These are phyloP conservation scores for Orobanche coerulescens DNA, from an alignment of 257 asterid species.

Conservation along the genomic window DNA sequence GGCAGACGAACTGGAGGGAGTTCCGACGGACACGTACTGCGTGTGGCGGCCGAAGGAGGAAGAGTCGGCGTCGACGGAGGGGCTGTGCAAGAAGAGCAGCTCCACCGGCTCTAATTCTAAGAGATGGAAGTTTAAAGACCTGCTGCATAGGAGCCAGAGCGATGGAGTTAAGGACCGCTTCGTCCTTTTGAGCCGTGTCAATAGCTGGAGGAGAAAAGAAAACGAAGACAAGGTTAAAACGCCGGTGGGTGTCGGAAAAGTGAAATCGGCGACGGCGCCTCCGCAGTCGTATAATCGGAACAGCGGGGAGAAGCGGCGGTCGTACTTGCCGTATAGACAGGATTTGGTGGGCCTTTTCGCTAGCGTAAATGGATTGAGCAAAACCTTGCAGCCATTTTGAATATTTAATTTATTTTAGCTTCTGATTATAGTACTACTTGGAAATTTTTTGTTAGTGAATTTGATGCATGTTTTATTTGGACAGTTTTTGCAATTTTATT, in stretches of 20 bases:
- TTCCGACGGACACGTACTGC: slow-evolving; percentile 46
- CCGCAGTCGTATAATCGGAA: slow-evolving; percentile 18
- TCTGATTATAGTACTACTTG: no score
- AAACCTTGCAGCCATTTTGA: slow-evolving; percentile 31
- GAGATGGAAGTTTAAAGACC: slow-evolving; percentile 43
- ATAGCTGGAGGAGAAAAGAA: slow-evolving; percentile 26
- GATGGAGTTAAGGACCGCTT: slow-evolving; percentile 35
- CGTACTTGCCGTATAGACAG: slow-evolving; percentile 38
- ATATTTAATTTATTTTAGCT: no score
- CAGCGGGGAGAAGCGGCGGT: slow-evolving; percentile 34
- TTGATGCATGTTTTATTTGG: no score
- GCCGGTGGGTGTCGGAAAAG: slow-evolving; percentile 17
- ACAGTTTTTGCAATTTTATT: no score
- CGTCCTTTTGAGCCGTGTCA: slow-evolving; percentile 22
- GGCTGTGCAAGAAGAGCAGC: slow-evolving; percentile 39
- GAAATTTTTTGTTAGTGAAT: no score
- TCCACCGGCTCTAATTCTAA: slow-evolving; percentile 40
- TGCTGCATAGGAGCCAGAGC: slow-evolving; percentile 43
- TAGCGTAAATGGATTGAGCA: slow-evolving; percentile 30
- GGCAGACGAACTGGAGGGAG: slow-evolving; percentile 35
- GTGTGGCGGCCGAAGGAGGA: slow-evolving; percentile 44
- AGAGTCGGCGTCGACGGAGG: slow-evolving; percentile 20
- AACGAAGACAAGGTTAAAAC: slow-evolving; percentile 12
- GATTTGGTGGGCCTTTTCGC: slow-evolving; percentile 37
- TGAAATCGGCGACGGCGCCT: slow-evolving; percentile 17